Evolutionary conservation across 108 stramenopile genomes (phyloP), one percentile per base, ranked within the genome.

Genomic region (Cyclotella kingstonii): DNA sequence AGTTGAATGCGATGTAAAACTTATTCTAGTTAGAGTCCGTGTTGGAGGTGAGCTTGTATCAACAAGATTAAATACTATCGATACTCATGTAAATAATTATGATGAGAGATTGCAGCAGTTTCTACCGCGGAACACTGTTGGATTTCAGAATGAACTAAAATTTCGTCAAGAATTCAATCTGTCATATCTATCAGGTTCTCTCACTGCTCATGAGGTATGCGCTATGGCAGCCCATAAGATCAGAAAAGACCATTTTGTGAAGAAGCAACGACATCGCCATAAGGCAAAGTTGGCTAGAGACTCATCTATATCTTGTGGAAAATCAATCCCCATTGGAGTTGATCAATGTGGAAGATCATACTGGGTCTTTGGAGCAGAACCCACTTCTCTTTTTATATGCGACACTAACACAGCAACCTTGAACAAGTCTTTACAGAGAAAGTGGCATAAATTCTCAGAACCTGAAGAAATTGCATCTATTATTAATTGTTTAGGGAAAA

Each of bases 191-290:
- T 70, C 86, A 38, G 93, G 93, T 38, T 85, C 84, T 29, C 60
- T 90, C 49, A 76, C 79, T 15, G 89, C 84, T n/a, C 93, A 94
- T 54, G 90, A 91, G 62, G 81, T 84, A 22, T 94, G 93, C 63
- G 93, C 87, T 1, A 54, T 83, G 5, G 82, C 90, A 22, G 89
- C 82, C 15, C 90, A 94, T 68, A 79, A 77, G 34, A 77, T 74
- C 26, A 62, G 89, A 21, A 91, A 86, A 64, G 79, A 82, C 8
- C 70, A 73, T 26, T 63, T 84, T 19, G 57, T 89, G 1, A 62
- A 77, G 39, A 59, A 74, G 22, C 63, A 70, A 41, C 79, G 78
- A 62, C 70, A 77, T 34, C 67, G 49, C 19, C 53, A 76, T 59
- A 55, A 66, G 27, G 62, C 54, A 15, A 42, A 69, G 11, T 58